These are phyloP conservation scores for Fusarium pseudonygamai DNA, from an alignment of 2,329 filamentous ascomycete genomes.

Conservation along the genomic window DNA sequence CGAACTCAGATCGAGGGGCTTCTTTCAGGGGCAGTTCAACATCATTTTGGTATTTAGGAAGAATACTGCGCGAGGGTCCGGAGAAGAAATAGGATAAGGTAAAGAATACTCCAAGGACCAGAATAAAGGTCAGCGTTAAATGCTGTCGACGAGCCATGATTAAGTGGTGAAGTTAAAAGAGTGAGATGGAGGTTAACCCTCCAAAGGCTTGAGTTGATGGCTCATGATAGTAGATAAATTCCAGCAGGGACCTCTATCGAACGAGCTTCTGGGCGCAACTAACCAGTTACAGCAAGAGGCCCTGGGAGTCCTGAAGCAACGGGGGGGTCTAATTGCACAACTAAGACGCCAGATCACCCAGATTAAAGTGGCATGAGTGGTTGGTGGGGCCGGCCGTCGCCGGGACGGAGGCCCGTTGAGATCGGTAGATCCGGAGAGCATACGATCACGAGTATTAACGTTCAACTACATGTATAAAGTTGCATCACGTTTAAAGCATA, in stretches of 20 bases:
- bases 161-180: conserved; percentile 22
- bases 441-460: not conserved
- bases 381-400: conserved; percentile 37
- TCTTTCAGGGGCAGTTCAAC: conserved; percentile 40
- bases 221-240: conserved; percentile 37
- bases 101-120: conserved; percentile 65
- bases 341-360: conserved; percentile 1
- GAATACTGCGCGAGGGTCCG: conserved; percentile 46
- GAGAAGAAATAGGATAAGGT: conserved; percentile 69
- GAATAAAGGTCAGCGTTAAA: conserved; percentile 61
- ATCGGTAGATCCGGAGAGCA: conserved; percentile 18
- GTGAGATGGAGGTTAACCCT: conserved; percentile 38
- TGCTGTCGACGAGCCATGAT: conserved; percentile 64
- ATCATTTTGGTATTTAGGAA: conserved; percentile 35
- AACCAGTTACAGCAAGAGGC: conserved; percentile 31
- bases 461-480: not conserved
- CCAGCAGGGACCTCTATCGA: conserved; percentile 30
- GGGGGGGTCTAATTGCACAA: conserved; percentile 10
- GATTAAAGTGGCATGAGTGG: conserved; percentile 32
- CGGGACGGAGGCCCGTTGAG: conserved; percentile 17
- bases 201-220: conserved; percentile 26
- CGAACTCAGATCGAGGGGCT: conserved; percentile 44
- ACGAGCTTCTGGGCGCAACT: conserved; percentile 26
- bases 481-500: not conserved
- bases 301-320: conserved; percentile 26